These are phyloP conservation scores for Phytopythium delawarense DNA, from an alignment of 352 stramenopile genomes.

Conservation along the genomic window DNA sequence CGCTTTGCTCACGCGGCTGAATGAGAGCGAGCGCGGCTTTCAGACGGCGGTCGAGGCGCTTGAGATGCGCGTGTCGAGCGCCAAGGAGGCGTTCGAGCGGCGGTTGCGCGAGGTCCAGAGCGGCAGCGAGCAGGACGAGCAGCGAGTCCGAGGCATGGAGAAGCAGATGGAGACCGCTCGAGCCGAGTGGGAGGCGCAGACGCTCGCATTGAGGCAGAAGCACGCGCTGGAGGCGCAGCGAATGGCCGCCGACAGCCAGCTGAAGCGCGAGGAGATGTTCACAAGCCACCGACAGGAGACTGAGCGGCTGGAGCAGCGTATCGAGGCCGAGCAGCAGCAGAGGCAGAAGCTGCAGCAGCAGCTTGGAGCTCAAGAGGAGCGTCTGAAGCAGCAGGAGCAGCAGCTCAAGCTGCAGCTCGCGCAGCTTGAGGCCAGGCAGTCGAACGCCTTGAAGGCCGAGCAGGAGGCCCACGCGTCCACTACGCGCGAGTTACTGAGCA, in stretches of 20 bases:
- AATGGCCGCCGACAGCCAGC: constrained; percentile 60
- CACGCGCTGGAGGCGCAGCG: constrained; percentile 60
- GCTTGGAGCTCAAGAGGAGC: constrained; percentile 6
- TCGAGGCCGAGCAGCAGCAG: constrained; percentile 12
- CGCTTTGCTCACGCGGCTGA: background rate
- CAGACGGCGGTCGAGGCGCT: constrained; percentile 35
- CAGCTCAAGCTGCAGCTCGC: constrained; percentile 12
- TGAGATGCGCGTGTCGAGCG: constrained; percentile 32
- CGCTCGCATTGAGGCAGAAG: constrained; percentile 27
- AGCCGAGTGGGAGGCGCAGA: constrained; percentile 10
- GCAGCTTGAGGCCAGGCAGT: constrained; percentile 7
- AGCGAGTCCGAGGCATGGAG: constrained; percentile 21
- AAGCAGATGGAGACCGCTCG: constrained; percentile 13
- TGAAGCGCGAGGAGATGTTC: constrained; percentile 67
- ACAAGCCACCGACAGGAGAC: constrained; percentile 8
- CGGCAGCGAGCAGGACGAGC: constrained; percentile 16
- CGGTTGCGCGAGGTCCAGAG: constrained; percentile 31
- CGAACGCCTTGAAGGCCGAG: background rate
- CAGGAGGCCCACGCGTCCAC: constrained; percentile 34
- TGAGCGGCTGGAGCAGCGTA: constrained; percentile 21
- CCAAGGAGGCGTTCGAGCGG: constrained; percentile 36
- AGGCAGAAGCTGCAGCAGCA: constrained; percentile 19
- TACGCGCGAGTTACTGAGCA: constrained; percentile 50
- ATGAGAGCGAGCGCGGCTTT: constrained; percentile 25
- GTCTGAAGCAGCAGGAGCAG: constrained; percentile 11